Conservation (phyloP, 164 flowering plant genomes). For the Umbilicus rupestris region DNA sequence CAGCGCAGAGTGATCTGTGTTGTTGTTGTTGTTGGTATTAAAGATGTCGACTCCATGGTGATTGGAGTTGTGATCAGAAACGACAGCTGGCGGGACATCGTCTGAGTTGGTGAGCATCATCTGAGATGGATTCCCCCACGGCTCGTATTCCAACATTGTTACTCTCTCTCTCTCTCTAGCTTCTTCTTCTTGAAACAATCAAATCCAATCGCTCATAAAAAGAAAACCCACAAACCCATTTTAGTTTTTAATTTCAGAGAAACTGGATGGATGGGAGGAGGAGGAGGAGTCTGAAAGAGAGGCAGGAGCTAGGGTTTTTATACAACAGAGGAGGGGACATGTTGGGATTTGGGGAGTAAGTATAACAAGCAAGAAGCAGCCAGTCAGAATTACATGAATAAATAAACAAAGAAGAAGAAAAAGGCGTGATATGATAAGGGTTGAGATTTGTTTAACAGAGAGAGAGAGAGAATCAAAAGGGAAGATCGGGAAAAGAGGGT, state of each 20-base stretch:
- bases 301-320: background rate
- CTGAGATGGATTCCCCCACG: background rate
- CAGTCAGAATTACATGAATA: background rate
- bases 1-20: background rate
- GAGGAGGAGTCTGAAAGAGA: background rate
- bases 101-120: background rate
- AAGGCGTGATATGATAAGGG: background rate
- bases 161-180: too few relatives aligned
- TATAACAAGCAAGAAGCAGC: background rate
- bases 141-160: conserved; percentile 3
- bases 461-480: background rate
- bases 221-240: background rate
- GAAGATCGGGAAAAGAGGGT: conserved; percentile 4
- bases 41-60: conserved; percentile 2
- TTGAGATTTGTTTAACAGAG: background rate
- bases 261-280: background rate
- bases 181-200: background rate
- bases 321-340: conserved; percentile 1
- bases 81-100: background rate
- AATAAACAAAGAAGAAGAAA: background rate
- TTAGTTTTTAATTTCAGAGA: background rate
- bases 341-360: conserved; percentile 8
- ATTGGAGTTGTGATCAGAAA: background rate
- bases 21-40: background rate
- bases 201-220: background rate